Base-by-base conservation (phyloP, 2,329 filamentous ascomycete species). In the Paracamarosporium sp. region DNA sequence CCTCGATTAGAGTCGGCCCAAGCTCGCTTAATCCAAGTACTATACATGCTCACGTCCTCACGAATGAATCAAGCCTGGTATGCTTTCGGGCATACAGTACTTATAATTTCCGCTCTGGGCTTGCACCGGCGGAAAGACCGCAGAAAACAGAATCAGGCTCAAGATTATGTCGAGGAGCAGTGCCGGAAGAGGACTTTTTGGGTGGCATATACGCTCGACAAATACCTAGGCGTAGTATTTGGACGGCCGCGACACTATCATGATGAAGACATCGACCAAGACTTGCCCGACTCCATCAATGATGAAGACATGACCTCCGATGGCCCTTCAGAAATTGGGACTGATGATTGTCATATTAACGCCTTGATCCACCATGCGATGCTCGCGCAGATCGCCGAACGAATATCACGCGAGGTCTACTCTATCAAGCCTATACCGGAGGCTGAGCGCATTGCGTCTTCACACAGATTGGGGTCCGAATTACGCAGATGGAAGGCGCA, bases 201-300 rank as follows among this genome's bases (percentile, higher is more conserved):
- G 86, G 83, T 82, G 2, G 82, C 84, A 0, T 88, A 88, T 62
- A 85, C 82, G 0, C 71, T 88, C 2, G 86, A 89, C 66, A 86
- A 84, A 36, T 88, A 88, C 55, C 71, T 89, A 0, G 83, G 84
- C 15, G 82, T 86, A 5, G 82, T 87, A 12, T 83, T 87, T 50
- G 86, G 86, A 0, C 78, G 86, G 1, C 86, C 86, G 1, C 71
- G 84, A 17, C 77, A 86, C 31, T 83, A 87, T 15, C 85, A 86
- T 50, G 86, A 88, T 40, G 84, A 87, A 25, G 85, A 88, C 46
- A 85, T 87, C 38, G 85, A 88, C 44, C 85, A 88, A 56, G 81
- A 83, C 2, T 78, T 86, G n/a, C 86, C 86, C 0, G 80, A 80
- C 15, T 64, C 76, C 1, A 78, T 86, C 41, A 85, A 86, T 53